Base-by-base conservation (phyloP, 1,139 yeast genomes). In the Scheffersomyces segobiensis region DNA sequence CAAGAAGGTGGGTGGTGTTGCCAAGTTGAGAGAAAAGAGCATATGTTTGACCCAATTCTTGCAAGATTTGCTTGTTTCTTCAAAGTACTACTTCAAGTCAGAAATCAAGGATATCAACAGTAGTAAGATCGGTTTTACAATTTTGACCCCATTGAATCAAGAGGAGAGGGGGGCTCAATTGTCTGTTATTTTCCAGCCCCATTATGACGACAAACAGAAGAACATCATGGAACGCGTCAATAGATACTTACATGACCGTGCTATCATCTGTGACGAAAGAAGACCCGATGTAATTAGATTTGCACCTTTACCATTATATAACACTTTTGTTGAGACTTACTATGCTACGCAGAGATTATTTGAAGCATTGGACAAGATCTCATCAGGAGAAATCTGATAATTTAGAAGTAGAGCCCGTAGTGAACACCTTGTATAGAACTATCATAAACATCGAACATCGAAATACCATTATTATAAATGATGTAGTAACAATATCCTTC, bases 251-350 rank as follows among this genome's bases (percentile, higher is more conserved):
- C 81, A 78, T 60, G 76, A 79, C 49, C 71, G 75, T 50, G 97
- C 93, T 2, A 84, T 91, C 2, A 84, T 93, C 51, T 90, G 92
- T 59, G 98, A 93, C 70, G 97, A 93, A 68, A 82, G 98, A 69
- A 82, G 91, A 69, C 98, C 98, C 1, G 87, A 88, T 69, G 98
- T 93, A 8, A 87, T 93, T 51, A 79, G 98, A 59, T 71, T 93
- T 42, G 95, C 97, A 0, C 97, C 98, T 5, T 80, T 84, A 7
- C 95, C 97, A 0, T 79, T 92, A 57, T 93, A 93, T 75, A 93
- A 91, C 67, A 85, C 91, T 1, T 90, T 90, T 63, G 74, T 69
- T 53, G 96, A 93, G 62, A 87, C 90, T 20, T 76, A 68, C 53
- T 59, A 66, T 5, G 86, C 86, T 3, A 85, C 79, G 5, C 63